Evolutionary conservation across 2,329 filamentous ascomycete species (phyloP).

Genomic region (Bipolaris victoriae): DNA sequence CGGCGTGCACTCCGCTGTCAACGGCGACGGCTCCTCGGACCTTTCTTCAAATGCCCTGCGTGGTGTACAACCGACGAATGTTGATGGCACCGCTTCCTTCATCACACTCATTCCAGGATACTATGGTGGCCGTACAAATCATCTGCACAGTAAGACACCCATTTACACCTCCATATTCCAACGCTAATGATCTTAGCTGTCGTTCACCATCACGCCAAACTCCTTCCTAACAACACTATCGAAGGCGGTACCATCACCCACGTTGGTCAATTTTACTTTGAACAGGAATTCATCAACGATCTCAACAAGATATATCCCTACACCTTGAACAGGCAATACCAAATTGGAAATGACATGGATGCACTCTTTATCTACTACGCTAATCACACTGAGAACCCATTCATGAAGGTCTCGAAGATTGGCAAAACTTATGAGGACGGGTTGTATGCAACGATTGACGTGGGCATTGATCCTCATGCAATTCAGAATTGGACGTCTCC

Average conservation of each 20-base stretch:
- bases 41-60: constrained; percentile 52
- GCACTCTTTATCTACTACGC: constrained; percentile 54
- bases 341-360: constrained; percentile 61
- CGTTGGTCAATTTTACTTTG: constrained; percentile 69
- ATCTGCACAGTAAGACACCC: constrained; percentile 39
- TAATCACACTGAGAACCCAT: constrained; percentile 59
- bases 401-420: constrained; percentile 64
- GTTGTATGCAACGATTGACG: constrained; percentile 41
- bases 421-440: constrained; percentile 50
- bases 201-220: constrained; percentile 48
- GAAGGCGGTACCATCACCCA: constrained; percentile 60
- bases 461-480: constrained; percentile 40
- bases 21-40: constrained; percentile 40
- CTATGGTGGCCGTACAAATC: constrained; percentile 41
- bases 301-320: constrained; percentile 59
- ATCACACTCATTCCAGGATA: constrained; percentile 57
- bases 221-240: constrained; percentile 59
- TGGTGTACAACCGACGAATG: constrained; percentile 55
- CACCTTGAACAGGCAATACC: constrained; percentile 50
- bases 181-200: constrained; percentile 29
- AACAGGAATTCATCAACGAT: constrained; percentile 61
- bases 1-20: constrained; percentile 51
- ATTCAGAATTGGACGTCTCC: constrained; percentile 32
- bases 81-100: constrained; percentile 58
- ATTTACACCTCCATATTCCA: neutral